Conservation (phyloP, 805 yeast genomes). For the Candida berthetii region DNA sequence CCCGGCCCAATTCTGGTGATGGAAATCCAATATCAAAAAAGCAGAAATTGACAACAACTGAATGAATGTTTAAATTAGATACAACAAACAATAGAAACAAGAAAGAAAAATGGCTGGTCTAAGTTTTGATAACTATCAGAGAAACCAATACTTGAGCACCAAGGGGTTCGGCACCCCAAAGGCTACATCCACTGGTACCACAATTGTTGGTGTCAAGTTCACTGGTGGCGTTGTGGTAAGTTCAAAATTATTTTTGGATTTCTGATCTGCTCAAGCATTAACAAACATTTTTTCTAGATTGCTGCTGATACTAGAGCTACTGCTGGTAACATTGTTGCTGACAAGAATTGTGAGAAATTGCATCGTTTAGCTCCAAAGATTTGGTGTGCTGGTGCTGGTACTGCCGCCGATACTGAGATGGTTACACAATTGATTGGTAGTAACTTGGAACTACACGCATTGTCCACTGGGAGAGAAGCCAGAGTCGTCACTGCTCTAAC, state of each 20-base stretch:
- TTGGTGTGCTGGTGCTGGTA: slow-evolving; percentile 99
- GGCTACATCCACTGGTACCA: slow-evolving; percentile 98
- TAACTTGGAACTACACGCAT: slow-evolving; percentile 83
- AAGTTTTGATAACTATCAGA: slow-evolving; percentile 87
- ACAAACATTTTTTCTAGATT: slow-evolving; percentile 31
- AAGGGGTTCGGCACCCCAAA: slow-evolving; percentile 74
- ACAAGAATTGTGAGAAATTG: slow-evolving; percentile 94
- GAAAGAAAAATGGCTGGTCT: slow-evolving; percentile 68
- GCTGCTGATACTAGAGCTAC: slow-evolving; percentile 99
- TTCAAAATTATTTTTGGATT: not conserved
- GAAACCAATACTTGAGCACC: slow-evolving; percentile 70
- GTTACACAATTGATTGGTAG: slow-evolving; percentile 92
- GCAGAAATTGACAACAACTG: no score
- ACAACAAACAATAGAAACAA: not conserved
- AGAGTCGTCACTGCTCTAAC: slow-evolving; percentile 92
- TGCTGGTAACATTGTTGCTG: slow-evolving; percentile 93
- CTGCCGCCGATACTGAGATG: slow-evolving; percentile 99
- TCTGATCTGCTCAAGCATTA: not conserved
- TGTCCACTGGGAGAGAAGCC: slow-evolving; percentile 81
- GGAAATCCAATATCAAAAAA: no score
- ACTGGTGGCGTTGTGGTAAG: slow-evolving; percentile 78
- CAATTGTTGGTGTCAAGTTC: slow-evolving; percentile 94
- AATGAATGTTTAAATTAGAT: no score
- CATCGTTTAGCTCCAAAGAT: slow-evolving; percentile 86
- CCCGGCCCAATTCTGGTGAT: no score